Percentiles rank a stretch among this genome's conserved stretches.
These are phyloP conservation scores for Blastosporella zonata DNA, from an alignment of 1,284 basidiomycete genomes.

Conservation along the genomic window DNA sequence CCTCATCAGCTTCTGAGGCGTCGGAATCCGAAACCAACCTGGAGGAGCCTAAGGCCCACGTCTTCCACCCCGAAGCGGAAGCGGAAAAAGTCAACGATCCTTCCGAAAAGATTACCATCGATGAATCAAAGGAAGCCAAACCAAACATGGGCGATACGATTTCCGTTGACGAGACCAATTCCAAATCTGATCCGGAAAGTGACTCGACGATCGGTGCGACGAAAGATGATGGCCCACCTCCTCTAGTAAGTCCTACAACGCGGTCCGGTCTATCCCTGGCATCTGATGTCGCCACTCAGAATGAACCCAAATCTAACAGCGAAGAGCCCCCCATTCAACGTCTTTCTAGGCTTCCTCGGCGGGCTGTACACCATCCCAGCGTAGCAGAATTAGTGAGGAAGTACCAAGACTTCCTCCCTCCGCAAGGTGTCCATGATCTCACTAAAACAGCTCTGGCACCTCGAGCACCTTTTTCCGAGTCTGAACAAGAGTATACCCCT, in stretches of 20 bases:
- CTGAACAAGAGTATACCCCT: conserved; percentile 60
- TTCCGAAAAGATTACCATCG: not conserved
- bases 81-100: not conserved
- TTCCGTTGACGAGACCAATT: conserved; percentile 17
- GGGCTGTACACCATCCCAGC: conserved; percentile 53
- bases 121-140: conserved; percentile 9
- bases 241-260: conserved; percentile 10
- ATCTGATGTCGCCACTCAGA: conserved; percentile 5
- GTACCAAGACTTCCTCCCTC: conserved; percentile 74
- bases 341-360: conserved; percentile 70
- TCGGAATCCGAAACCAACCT: conserved; percentile 45
- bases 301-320: conserved; percentile 18
- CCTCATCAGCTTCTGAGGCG: conserved; percentile 60
- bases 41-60: conserved; percentile 19
- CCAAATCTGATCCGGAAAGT: conserved; percentile 65
- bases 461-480: conserved; percentile 54
- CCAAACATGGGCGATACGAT: not conserved
- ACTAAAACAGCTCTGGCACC: conserved; percentile 66
- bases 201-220: conserved; percentile 89
- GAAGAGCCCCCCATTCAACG: conserved; percentile 26
- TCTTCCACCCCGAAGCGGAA: not conserved
- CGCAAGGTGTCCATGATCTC: conserved; percentile 68
- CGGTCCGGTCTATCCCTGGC: not conserved
- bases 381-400: conserved; percentile 86
- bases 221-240: conserved; percentile 29